A percentile compares a stretch with the other conserved stretches of the same genome.
phyloP scores from a whole-genome alignment of 176 grass and related monocot species.

The Melocanna baccifera region DNA sequence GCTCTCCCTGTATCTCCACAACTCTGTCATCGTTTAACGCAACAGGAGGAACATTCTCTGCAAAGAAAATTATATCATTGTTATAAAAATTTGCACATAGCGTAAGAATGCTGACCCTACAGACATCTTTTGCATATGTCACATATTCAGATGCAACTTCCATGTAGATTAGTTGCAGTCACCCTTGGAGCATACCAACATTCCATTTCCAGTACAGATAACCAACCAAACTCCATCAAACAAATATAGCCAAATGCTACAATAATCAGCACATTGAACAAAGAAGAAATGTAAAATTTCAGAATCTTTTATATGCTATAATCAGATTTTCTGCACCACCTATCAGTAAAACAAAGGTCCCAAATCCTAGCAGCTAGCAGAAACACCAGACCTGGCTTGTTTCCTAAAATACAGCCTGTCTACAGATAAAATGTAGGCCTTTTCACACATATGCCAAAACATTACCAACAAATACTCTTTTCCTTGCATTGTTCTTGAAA shows the following conservation, averaged over 20 bases:
- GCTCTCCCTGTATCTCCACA: conserved; percentile 91
- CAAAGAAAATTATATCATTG: background rate
- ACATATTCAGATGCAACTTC: background rate
- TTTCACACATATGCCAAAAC: no score
- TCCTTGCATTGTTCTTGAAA: no score
- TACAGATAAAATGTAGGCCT: no score
- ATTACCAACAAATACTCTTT: no score
- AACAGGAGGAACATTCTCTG: conserved; percentile 85
- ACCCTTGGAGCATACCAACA: background rate
- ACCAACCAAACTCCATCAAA: background rate
- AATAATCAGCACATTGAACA: conserved; percentile 3
- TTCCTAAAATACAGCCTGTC: background rate
- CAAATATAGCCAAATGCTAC: background rate
- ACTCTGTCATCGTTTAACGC: conserved; percentile 88
- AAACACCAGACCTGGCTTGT: background rate
- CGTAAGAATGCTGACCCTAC: background rate
- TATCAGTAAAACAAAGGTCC: conserved; percentile 20
- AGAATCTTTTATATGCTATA: background rate
- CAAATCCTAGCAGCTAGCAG: background rate
- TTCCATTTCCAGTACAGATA: background rate
- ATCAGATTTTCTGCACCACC: background rate
- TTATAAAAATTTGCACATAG: conserved; percentile 5
- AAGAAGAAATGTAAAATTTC: background rate
- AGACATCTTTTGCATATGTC: conserved; percentile 7
- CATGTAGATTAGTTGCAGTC: background rate